Base-by-base conservation (phyloP, 1,284 basidiomycete genomes). In the Apiotrichum akiyoshidainum region DNA sequence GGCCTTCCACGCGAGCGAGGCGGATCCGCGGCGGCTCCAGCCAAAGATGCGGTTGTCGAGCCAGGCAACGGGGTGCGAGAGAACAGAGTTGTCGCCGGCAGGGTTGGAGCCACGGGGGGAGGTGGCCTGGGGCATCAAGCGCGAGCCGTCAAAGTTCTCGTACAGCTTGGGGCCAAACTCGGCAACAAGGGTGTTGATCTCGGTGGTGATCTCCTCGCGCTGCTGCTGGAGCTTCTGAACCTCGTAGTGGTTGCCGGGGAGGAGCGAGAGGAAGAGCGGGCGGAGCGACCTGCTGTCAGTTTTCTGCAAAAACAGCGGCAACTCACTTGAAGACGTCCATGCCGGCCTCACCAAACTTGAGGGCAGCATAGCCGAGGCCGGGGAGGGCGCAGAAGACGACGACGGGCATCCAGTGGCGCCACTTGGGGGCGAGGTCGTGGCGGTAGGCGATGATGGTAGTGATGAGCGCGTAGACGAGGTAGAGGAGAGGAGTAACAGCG, bases 281-380 rank as follows among this genome's bases (percentile, higher is more conserved):
- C 91, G 86, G 19, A 99, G 82, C 31, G 93, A 95, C 77, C 92
- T 95, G 64, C 21, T 58, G 35, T 49, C 48, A 50, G 53, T n/a
- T n/a, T n/a, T n/a, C 22, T 17, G 7, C 14, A n/a, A 9, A 22
- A 17, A 46, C 10, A 52, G 5, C n/a, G 19, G 21, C 45, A n/a
- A 69, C 69, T 55, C 52, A 96, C 92, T 99, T 99, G 65, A 96
- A 83, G 39, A 99, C 93, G 73, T 99, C 96, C 85, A 98, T 89
- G 40, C 96, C 96, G 19, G 95, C 96, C 78, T 99, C 96, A 48
- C 95, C 95, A 73, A 99, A 99, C 78, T 98, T 98, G 63, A 99
- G 84, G 12, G 95, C 91, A 10, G 92, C 92, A 73, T 90, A 93
- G 52, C 90, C 94, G 80, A 98, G 89, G 71, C 88, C 85, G 9